Evolutionary conservation across 1,139 yeast species (phyloP), one percentile per base, ranked within the genome.

Genomic region (Ashbya aceris): DNA sequence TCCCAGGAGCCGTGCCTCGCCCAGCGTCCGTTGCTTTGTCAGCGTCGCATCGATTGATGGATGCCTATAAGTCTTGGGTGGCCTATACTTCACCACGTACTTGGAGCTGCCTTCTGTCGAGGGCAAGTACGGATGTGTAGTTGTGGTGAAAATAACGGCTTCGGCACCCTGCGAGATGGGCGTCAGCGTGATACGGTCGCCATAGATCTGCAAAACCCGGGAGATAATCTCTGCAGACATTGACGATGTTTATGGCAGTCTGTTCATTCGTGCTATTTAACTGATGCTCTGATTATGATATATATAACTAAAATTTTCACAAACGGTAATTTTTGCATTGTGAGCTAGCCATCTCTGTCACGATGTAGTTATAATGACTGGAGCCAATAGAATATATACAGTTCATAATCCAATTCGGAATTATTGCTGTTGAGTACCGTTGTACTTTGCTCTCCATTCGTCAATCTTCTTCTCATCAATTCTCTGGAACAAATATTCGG

Each of bases 161-260:
- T 89, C 97, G 0, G 97, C 96, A n/a, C 97, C 97, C 58, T 89
- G 97, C 0, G 95, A 83, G 2, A 85, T 67, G 34, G 79, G 69
- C 2, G 62, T 55, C 9, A 80, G 53, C 3, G 77, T 74, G 29
- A 79, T 64, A 40, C 71, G 65, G 2, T 73, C 69, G 1, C 58
- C 52, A 40, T 80, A 53, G 43, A 69, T 62, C 6, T 51, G 42
- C 45, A 70, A 61, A 2, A 78, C 79, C 40, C 63, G 59, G 8
- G 58, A 61, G 23, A 66, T 30, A 3, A 66, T 52, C 14, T 55
- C 56, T 8, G 56, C 58, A 6, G 69, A 65, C 69, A 66, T 66
- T 11, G 20, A 6, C 13, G 23, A 3, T 17, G 23, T 17, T 17
- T 17, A 17, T 17, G 23, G 23, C 23, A 17, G 23, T 17, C 23